These are phyloP conservation scores for Mycena galopus DNA, from an alignment of 768 basidiomycete genomes.

Conservation along the genomic window DNA sequence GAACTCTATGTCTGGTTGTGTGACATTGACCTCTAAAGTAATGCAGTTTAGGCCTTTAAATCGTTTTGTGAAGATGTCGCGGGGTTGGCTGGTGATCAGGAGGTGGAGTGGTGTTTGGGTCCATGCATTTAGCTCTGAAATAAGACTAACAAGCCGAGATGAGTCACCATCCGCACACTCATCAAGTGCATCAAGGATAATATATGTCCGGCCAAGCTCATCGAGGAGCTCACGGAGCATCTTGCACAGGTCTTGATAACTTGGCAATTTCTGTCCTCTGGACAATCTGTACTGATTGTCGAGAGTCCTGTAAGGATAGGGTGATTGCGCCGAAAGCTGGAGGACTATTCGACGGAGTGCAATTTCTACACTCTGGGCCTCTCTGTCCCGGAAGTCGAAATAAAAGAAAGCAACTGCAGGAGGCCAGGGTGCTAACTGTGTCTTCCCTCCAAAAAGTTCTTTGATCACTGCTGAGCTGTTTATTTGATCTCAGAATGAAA, in stretches of 20 bases:
- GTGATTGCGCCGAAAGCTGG: not conserved
- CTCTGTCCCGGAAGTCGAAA: not conserved
- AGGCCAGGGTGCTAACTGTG: too few species aligned
- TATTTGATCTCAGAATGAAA: not conserved
- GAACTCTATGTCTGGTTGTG: too few species aligned
- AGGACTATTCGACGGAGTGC: not conserved
- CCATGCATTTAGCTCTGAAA: not conserved
- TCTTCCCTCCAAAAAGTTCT: not conserved
- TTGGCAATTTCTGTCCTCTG: not conserved
- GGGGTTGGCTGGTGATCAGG: too few species aligned
- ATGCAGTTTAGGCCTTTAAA: too few species aligned
- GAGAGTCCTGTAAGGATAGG: not conserved
- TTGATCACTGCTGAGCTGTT: not conserved
- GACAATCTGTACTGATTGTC: not conserved
- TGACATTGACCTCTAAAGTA: too few species aligned
- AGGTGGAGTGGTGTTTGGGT: not conserved
- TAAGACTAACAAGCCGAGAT: not conserved
- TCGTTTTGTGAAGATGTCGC: too few species aligned
- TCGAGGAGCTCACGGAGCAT: not conserved
- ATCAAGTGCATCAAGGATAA: not conserved
- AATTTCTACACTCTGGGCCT: not conserved
- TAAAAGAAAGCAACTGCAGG: not conserved
- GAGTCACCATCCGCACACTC: not conserved
- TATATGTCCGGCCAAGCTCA: not conserved
- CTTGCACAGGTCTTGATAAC: not conserved